Evolutionary conservation across 352 stramenopile species (phyloP).

Genomic region (Phytopythium sindhum): DNA sequence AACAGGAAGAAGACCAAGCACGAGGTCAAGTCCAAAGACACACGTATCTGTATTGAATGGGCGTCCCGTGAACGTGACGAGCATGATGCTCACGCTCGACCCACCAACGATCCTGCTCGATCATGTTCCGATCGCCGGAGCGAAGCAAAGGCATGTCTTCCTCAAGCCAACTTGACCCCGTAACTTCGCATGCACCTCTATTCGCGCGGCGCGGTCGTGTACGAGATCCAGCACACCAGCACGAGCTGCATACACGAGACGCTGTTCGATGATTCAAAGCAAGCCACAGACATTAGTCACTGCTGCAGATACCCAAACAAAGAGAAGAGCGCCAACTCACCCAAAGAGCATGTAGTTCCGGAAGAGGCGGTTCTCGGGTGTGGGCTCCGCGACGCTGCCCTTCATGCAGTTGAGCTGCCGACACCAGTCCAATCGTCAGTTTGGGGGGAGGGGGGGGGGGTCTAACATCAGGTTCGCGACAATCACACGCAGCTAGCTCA

Average conservation of each 20-base stretch:
- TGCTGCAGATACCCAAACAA: neutral
- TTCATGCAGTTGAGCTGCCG: constrained; percentile 87
- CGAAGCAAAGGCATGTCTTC: neutral
- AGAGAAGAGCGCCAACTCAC: constrained; percentile 25
- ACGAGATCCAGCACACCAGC: constrained; percentile 83
- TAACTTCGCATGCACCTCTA: constrained; percentile 15
- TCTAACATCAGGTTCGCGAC: neutral
- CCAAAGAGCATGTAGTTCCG: constrained; percentile 86
- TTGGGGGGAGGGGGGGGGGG: no score
- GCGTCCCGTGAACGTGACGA: neutral
- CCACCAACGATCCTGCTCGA: neutral
- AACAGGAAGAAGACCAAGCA: neutral
- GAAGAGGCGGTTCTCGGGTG: constrained; percentile 67
- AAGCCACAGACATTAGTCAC: constrained; percentile 1
- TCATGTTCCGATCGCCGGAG: neutral
- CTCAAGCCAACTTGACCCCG: neutral
- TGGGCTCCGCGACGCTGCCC: constrained; percentile 73
- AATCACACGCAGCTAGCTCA: constrained; percentile 31
- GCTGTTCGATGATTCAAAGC: constrained; percentile 18
- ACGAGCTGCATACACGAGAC: constrained; percentile 81
- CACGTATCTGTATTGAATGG: neutral
- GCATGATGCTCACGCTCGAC: neutral
- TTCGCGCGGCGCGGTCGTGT: constrained; percentile 68
- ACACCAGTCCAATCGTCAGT: neutral
- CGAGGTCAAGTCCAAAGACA: neutral